Evolutionary conservation across 108 stramenopile species (phyloP).

Genomic region (Craspedostauros australis): DNA sequence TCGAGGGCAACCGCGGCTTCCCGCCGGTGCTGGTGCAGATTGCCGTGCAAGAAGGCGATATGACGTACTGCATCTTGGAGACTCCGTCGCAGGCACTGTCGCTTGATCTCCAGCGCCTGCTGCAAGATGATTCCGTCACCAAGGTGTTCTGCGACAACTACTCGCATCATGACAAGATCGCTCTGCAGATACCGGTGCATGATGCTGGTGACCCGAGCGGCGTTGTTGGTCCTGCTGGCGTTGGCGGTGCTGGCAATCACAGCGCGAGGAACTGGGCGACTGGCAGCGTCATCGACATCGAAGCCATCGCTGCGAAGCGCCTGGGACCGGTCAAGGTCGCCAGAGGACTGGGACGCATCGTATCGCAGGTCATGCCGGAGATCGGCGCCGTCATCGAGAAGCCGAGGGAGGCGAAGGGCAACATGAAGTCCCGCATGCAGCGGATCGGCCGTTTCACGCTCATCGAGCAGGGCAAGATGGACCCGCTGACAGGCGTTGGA

Average conservation of each 20-base stretch:
- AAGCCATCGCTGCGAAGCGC: conserved; percentile 4
- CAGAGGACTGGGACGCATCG: conserved; percentile 21
- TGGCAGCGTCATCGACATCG: conserved; percentile 22
- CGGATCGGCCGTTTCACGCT: conserved; percentile 28
- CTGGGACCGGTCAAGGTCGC: conserved; percentile 13
- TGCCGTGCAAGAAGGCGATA: conserved; percentile 5
- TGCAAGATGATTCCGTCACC: conserved; percentile 20
- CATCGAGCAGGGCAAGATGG: conserved; percentile 35
- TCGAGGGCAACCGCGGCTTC: conserved; percentile 26
- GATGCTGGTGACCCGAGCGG: not conserved
- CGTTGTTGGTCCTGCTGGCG: not conserved
- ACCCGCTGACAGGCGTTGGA: conserved; percentile 11
- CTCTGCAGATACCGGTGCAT: not conserved
- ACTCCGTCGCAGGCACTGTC: conserved; percentile 14
- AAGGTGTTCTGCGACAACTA: conserved; percentile 43
- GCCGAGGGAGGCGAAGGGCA: conserved; percentile 7
- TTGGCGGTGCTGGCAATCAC: not conserved
- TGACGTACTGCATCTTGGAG: conserved; percentile 34
- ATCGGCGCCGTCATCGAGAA: conserved; percentile 25
- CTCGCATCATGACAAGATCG: conserved; percentile 30
- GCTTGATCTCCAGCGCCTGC: conserved; percentile 11
- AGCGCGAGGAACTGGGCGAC: not conserved
- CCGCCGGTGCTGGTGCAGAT: conserved; percentile 40
- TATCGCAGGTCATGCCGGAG: conserved; percentile 20
- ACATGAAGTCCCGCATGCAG: conserved; percentile 2